These are phyloP conservation scores for Boletus tomentosulus DNA, from an alignment of 768 basidiomycete species.

Conservation along the genomic window DNA sequence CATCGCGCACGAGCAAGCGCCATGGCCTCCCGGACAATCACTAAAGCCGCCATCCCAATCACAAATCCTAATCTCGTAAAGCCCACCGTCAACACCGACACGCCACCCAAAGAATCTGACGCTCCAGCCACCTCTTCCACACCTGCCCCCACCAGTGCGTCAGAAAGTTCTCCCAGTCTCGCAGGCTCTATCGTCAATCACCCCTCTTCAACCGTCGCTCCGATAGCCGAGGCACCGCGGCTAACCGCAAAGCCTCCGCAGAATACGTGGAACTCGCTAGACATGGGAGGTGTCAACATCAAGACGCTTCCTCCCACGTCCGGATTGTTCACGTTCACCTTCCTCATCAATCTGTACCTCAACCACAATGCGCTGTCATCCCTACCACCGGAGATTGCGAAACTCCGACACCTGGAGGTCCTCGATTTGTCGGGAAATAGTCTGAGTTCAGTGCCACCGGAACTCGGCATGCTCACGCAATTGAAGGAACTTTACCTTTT, in stretches of 20 bases:
- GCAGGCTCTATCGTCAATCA: conserved; percentile 44
- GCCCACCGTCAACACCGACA: conserved; percentile 32
- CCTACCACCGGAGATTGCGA: conserved; percentile 79
- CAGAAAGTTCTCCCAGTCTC: conserved; percentile 35
- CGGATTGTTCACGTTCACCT: conserved; percentile 81
- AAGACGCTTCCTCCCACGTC: conserved; percentile 81
- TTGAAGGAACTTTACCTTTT: conserved; percentile 93
- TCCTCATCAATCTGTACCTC: conserved; percentile 91
- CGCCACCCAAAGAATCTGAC: conserved; percentile 26
- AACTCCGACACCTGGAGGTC: conserved; percentile 78
- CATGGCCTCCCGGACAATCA: conserved; percentile 82
- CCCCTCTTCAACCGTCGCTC: conserved; percentile 73
- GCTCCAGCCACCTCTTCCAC: conserved; percentile 28
- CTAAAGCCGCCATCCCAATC: conserved; percentile 87
- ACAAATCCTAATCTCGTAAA: conserved; percentile 80
- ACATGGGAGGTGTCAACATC: conserved; percentile 94
- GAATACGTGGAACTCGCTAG: conserved; percentile 85
- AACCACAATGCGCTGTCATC: conserved; percentile 86
- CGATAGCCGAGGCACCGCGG: conserved; percentile 63
- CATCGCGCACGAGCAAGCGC: conserved; percentile 95
- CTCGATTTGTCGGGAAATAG: conserved; percentile 92
- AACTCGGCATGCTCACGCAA: conserved; percentile 85
- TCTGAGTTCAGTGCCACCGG: conserved; percentile 71
- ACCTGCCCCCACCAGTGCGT: conserved; percentile 28
- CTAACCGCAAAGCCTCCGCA: conserved; percentile 64